Percentiles rank a stretch among this genome's conserved stretches.
These are phyloP conservation scores for Phytophthora citrophthora DNA, from an alignment of 352 stramenopile genomes.

Conservation along the genomic window DNA sequence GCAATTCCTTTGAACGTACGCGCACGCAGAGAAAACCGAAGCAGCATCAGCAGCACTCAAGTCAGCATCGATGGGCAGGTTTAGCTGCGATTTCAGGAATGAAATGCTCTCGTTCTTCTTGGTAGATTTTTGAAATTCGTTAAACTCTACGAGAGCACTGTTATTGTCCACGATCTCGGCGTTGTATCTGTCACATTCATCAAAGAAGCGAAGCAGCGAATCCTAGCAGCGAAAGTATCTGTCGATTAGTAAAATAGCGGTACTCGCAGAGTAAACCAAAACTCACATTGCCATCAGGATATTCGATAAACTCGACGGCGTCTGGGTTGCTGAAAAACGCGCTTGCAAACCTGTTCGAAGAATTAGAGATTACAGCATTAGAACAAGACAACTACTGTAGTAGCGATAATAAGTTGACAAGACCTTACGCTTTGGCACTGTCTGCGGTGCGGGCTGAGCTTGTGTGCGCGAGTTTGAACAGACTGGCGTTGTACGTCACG, in stretches of 20 bases:
- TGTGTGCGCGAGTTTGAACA: conserved; percentile 65
- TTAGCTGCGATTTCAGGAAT: conserved; percentile 49
- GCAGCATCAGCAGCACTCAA: conserved; percentile 48
- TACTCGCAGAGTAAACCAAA: background rate
- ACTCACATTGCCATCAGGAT: conserved; percentile 45
- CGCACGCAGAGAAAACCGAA: conserved; percentile 65
- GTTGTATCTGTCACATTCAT: conserved; percentile 64
- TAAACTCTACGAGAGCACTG: conserved; percentile 43
- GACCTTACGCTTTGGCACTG: conserved; percentile 52
- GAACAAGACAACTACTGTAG: background rate
- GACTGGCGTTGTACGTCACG: conserved; percentile 37
- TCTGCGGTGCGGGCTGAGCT: conserved; percentile 53
- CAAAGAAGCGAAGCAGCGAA: conserved; percentile 70
- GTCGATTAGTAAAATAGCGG: background rate
- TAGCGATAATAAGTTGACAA: background rate
- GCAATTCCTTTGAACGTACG: conserved; percentile 37
- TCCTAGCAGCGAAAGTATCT: conserved; percentile 36
- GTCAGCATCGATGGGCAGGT: conserved; percentile 32
- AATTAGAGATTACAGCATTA: background rate
- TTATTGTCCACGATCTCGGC: conserved; percentile 55
- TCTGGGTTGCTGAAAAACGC: conserved; percentile 68
- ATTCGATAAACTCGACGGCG: conserved; percentile 58
- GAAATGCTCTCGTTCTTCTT: conserved; percentile 42
- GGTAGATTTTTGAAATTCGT: conserved; percentile 39
- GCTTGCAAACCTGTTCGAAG: conserved; percentile 47